Percentiles rank a stretch among this genome's conserved stretches.
phyloP scores from a whole-genome alignment of 768 basidiomycete genomes.

The Lepiota subincarnata region DNA sequence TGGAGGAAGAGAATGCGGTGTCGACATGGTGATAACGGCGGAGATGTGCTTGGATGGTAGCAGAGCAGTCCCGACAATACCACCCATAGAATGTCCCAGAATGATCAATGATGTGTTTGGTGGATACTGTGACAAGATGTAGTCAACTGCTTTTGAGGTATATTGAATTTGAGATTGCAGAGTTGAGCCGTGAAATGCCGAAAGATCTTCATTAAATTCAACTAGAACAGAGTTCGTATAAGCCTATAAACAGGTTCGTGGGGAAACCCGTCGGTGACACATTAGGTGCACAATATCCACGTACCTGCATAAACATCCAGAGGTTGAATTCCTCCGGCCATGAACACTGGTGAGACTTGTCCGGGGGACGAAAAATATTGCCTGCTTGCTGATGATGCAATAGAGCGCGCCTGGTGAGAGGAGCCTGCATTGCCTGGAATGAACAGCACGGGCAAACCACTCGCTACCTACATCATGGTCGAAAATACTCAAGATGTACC shows the following conservation, averaged over 20 bases:
- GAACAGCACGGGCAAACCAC: conserved; percentile 87
- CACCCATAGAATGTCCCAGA: conserved; percentile 97
- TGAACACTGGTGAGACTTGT: conserved; percentile 50
- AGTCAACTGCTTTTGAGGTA: conserved; percentile 62
- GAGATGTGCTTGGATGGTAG: conserved; percentile 65
- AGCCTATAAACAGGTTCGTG: background rate
- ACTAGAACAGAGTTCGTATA: conserved; percentile 39
- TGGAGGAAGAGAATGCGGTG: conserved; percentile 86
- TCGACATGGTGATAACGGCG: conserved; percentile 92
- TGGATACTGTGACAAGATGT: conserved; percentile 78
- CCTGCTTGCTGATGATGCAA: conserved; percentile 85
- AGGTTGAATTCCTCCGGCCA: conserved; percentile 41
- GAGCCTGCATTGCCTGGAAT: conserved; percentile 98
- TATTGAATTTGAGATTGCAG: conserved; percentile 79
- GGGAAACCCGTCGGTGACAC: no score
- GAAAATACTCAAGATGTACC: background rate
- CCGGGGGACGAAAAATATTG: conserved; percentile 71
- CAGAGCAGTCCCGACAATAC: conserved; percentile 80
- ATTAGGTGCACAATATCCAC: conserved; percentile 1
- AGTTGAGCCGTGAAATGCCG: conserved; percentile 90
- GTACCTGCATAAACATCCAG: conserved; percentile 86
- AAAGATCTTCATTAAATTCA: conserved; percentile 96
- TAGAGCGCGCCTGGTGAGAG: conserved; percentile 88
- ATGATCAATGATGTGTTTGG: conserved; percentile 61
- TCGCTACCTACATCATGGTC: conserved; percentile 13